Base-by-base conservation (phyloP, 1,139 yeast genomes). In the Geotrichum australiense region DNA sequence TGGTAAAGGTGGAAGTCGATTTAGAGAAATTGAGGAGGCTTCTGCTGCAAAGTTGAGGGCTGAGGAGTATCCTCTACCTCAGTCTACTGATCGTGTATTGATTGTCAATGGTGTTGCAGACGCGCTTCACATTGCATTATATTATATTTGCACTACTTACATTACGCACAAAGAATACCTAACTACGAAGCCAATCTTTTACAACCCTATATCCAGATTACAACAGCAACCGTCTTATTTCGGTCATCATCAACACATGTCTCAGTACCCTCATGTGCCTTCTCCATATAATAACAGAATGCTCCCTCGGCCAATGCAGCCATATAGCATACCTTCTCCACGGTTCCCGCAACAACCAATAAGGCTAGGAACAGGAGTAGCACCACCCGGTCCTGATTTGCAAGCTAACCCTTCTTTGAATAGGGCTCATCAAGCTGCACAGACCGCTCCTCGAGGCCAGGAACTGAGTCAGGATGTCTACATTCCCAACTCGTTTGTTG, bases 121-220 rank as follows among this genome's bases (percentile, higher is more conserved):
- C 62, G 89, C 94, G 2, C 75, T 87, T 39, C 94, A 84, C 56
- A 82, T 84, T 52, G 96, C 96, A 5, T 69, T 80, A 1, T 83
- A 79, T 58, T 80, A 80, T 56, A 71, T 85, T 44, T 76, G 83
- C 2, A 80, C 78, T 57, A 80, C 82, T 11, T 56, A 49, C 26
- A 39, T 48, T n/a, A 40, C 50, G 1, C 51, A 53, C 36, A 41
- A 49, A 30, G 53, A 53, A 25, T 37, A 39, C 15, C 35, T 50
- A 25, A 42, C 45, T 22, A 29, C 41, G 11, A 33, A 44, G 18
- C 48, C 49, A 3, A 40, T 40, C 3, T 39, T 38, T 16, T 50
- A 43, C 34, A 49, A 49, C 18, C 53, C 53, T 10, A 47, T 48
- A 15, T 32, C 32, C 4, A 39, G 35, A 10, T 24, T 37, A 15